phyloP scores from a whole-genome alignment of 2,329 filamentous ascomycete species.

The Fusarium circinatum region DNA sequence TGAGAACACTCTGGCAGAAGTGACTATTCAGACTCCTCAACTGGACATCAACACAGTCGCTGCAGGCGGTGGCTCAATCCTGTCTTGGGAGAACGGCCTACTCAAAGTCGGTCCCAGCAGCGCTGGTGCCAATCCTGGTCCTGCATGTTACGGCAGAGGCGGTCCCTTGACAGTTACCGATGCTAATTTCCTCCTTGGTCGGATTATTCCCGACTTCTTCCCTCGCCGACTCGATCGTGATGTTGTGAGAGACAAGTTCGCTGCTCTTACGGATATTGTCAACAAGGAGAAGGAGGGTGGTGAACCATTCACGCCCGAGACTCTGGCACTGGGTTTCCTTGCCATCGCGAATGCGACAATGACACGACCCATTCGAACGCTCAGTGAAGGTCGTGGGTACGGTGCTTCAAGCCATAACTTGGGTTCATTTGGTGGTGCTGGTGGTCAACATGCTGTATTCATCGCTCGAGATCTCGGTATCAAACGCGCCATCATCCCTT shows the following conservation, averaged over 20 bases:
- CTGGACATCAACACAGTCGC: slow-evolving; percentile 79
- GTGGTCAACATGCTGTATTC: slow-evolving; percentile 57
- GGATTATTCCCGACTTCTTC: slow-evolving; percentile 70
- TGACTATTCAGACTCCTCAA: slow-evolving; percentile 77
- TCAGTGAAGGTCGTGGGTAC: slow-evolving; percentile 45
- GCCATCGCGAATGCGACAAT: slow-evolving; percentile 80
- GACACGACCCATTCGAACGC: slow-evolving; percentile 71
- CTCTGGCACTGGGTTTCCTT: slow-evolving; percentile 74
- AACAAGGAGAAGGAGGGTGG: slow-evolving; percentile 39
- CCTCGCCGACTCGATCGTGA: slow-evolving; percentile 59
- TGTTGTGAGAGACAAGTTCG: slow-evolving; percentile 53
- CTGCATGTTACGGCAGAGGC: slow-evolving; percentile 76
- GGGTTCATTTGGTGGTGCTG: slow-evolving; percentile 49
- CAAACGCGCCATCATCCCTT: slow-evolving; percentile 54
- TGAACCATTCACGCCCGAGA: slow-evolving; percentile 35
- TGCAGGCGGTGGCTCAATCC: slow-evolving; percentile 60
- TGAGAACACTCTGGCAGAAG: slow-evolving; percentile 75
- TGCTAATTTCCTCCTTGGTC: slow-evolving; percentile 74
- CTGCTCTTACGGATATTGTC: slow-evolving; percentile 49
- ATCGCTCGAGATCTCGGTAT: slow-evolving; percentile 57
- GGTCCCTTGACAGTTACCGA: slow-evolving; percentile 79
- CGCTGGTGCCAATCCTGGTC: slow-evolving; percentile 76
- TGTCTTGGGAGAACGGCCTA: slow-evolving; percentile 76
- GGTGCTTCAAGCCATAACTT: slow-evolving; percentile 41
- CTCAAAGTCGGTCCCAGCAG: slow-evolving; percentile 78